These are phyloP conservation scores for Artemisia argyi DNA, from an alignment of 129 eudicot genomes.

Conservation along the genomic window DNA sequence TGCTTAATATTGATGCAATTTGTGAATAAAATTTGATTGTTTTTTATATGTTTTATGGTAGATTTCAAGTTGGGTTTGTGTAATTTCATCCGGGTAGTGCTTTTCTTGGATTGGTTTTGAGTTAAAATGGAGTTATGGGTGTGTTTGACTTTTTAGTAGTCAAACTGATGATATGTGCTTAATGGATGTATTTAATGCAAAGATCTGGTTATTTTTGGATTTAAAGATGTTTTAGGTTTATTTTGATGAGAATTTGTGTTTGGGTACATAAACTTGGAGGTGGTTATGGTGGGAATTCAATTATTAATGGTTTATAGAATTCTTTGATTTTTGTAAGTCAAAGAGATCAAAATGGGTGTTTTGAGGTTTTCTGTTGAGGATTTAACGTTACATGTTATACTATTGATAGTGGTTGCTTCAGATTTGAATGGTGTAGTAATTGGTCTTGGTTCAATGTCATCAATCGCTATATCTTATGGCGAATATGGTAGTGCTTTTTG, in stretches of 20 bases:
- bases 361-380: constrained; percentile 34
- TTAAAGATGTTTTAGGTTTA: constrained; percentile 9
- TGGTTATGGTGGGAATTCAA: constrained; percentile 15
- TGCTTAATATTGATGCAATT: not conserved
- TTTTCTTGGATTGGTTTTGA: constrained; percentile 24
- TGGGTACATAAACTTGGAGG: constrained; percentile 3
- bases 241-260: not conserved
- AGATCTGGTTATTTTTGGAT: constrained; percentile 15
- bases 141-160: constrained; percentile 22
- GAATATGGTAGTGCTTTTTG: constrained; percentile 90
- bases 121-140: constrained; percentile 4
- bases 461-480: constrained; percentile 89
- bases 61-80: constrained; percentile 25
- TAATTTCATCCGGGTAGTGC: constrained; percentile 40
- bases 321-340: constrained; percentile 23
- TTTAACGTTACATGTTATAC: constrained; percentile 30
- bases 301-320: not conserved
- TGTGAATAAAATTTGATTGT: not conserved
- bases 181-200: constrained; percentile 5
- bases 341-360: constrained; percentile 31
- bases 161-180: constrained; percentile 9
- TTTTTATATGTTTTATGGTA: constrained; percentile 19
- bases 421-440: constrained; percentile 41
- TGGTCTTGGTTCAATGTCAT: constrained; percentile 90
- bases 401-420: constrained; percentile 37